Evolutionary conservation across 345 rosid species (phyloP), one percentile per base, ranked within the genome.

Genomic region (Hirschfeldia incana): DNA sequence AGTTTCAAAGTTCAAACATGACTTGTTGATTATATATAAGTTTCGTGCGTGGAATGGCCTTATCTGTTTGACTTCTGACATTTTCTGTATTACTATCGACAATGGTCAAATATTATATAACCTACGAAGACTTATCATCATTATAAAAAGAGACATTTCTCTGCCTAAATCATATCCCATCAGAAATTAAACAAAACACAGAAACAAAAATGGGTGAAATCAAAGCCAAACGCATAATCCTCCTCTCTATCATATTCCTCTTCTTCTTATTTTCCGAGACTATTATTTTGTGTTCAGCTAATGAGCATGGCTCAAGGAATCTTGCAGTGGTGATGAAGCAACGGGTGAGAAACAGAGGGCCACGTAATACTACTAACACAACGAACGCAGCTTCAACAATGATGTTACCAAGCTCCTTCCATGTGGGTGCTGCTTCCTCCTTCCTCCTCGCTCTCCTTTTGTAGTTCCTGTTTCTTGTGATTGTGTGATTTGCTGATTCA

Each of bases 221-320:
- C 64, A 76, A 69, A 76, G 53, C 63, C 36, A 76, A 53, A 61
- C 75, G 69, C 74, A 69, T 69, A 33, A 6, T 69, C 2, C 55
- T 69, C 69, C 59, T 76, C 64, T 76, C 75, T 9, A 69, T 69
- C 75, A 6, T 21, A 21, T 21, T 21, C 21, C 21, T 21, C 21
- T 21, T 21, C 21, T 76, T 76, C 74, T 60, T 76, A 61, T 76
- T 76, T 68, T 69, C 74, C 0, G 13, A 76, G 69, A 61, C 37
- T 2, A 26, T 76, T 44, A 51, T 76, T 44, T 13, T 76, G 53
- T 69, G 74, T 60, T 76, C 74, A 21, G 80, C 80, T 32, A 8
- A 69, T 12, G 71, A 76, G 29, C 80, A 76, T 76, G 55, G 63
- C 53, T 30, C 74, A 32, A 76, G 80, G 37, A 76, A 61, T 62